A percentile compares a stretch with the other conserved stretches of the same genome.
Evolutionary conservation across 2,329 filamentous ascomycete genomes (phyloP).

Genomic region (Colletotrichum chrysophilum): DNA sequence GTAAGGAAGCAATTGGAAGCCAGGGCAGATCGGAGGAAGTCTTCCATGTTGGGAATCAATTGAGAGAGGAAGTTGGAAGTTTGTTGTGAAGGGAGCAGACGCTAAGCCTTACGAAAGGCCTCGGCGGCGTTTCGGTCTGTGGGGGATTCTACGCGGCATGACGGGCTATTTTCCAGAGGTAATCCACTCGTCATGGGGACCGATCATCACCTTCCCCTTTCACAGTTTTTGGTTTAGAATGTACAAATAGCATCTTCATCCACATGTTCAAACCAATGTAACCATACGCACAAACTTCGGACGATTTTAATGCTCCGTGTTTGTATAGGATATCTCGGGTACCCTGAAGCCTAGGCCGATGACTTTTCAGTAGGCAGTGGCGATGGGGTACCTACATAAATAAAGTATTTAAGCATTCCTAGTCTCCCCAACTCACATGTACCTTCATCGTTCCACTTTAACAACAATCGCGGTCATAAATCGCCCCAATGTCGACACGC

Average conservation of each 20-base stretch:
- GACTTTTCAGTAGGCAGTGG: too few species aligned
- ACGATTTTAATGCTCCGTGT: accelerated
- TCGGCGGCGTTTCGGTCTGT: not conserved
- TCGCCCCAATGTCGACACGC: not conserved
- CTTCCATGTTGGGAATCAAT: conserved; percentile 15
- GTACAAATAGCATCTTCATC: not conserved
- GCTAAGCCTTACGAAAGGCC: too few species aligned
- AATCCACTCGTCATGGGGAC: not conserved
- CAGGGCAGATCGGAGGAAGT: not conserved
- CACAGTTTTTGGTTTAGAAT: not conserved
- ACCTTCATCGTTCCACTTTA: accelerated
- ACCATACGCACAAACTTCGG: not conserved
- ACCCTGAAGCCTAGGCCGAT: too few species aligned
- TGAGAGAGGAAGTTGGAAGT: not conserved
- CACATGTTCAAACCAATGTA: not conserved
- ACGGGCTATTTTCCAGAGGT: not conserved
- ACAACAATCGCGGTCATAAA: accelerated
- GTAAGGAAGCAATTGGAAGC: conserved; percentile 25
- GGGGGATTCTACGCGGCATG: not conserved
- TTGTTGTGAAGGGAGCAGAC: not conserved
- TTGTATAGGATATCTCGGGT: too few species aligned
- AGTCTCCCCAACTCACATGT: not conserved
- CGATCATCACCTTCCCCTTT: not conserved
- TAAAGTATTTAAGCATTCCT: not conserved
- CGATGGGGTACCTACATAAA: not conserved